Conservation (phyloP, 768 basidiomycete species). For the Mycena sanguinolenta region DNA sequence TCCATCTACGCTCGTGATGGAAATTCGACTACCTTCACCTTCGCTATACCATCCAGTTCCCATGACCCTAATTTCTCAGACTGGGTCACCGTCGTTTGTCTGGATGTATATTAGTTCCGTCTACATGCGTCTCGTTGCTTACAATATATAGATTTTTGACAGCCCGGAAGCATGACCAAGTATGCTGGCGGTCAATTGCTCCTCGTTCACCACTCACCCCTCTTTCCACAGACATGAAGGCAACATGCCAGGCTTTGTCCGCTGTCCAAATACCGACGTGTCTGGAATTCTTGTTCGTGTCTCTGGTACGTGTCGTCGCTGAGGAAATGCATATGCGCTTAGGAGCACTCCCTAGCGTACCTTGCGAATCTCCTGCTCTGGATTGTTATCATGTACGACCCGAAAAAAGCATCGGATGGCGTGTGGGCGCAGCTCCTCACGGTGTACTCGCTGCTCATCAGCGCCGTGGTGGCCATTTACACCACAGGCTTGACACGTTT, state of each 20-base stretch:
- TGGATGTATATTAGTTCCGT: neutral
- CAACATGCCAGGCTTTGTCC: neutral
- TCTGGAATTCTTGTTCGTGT: slow-evolving; percentile 22
- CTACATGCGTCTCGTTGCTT: neutral
- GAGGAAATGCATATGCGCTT: neutral
- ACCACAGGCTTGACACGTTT: slow-evolving; percentile 4
- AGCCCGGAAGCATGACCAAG: neutral
- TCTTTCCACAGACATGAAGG: slow-evolving; percentile 16
- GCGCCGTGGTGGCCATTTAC: neutral
- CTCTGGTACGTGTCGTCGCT: slow-evolving; percentile 12
- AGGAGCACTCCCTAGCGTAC: slow-evolving; percentile 12
- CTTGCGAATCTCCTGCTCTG: slow-evolving; percentile 20
- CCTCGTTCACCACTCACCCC: neutral
- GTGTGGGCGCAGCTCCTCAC: slow-evolving; percentile 23
- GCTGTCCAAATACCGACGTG: slow-evolving; percentile 18
- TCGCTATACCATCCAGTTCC: neutral
- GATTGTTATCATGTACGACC: slow-evolving; percentile 11
- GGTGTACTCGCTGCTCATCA: slow-evolving; percentile 20
- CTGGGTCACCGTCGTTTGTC: slow-evolving; percentile 6
- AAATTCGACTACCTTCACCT: no score
- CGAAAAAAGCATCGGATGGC: slow-evolving; percentile 4
- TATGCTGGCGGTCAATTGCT: neutral
- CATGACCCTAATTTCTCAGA: neutral
- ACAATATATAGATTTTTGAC: neutral
- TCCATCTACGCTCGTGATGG: no score